Conservation (phyloP, 441 rosid species). For the Eutrema salsugineum region DNA sequence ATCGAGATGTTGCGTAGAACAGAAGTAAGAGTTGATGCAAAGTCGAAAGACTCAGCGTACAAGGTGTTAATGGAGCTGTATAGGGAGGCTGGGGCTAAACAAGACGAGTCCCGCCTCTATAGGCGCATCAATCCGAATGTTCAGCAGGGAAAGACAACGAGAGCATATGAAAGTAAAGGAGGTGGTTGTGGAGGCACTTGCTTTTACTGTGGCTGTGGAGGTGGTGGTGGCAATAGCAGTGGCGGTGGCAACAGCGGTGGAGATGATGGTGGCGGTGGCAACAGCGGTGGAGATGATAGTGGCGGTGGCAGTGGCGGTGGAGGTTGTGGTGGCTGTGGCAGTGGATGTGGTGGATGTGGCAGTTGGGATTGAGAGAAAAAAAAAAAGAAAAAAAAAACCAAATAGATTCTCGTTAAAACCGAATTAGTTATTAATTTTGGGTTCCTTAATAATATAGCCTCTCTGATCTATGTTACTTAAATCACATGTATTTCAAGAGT, state of each 20-base stretch:
- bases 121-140: not conserved
- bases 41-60: not conserved
- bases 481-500: no score
- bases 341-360: not conserved
- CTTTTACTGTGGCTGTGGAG: not conserved
- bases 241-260: not conserved
- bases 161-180: not conserved
- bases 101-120: not conserved
- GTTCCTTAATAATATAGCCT: not conserved
- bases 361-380: not conserved
- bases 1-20: constrained; percentile 4
- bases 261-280: not conserved
- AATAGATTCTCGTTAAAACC: not conserved
- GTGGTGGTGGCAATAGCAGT: not conserved
- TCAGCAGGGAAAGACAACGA: not conserved
- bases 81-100: not conserved
- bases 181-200: not conserved
- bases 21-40: not conserved
- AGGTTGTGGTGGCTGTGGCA: not conserved
- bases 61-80: not conserved
- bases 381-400: no score
- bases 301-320: not conserved
- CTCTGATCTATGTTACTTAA: no score
- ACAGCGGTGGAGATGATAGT: not conserved
- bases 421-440: not conserved